A percentile compares a stretch with the other conserved stretches of the same genome.
phyloP scores from a whole-genome alignment of 106 monocot species.

The Dendrobium officinale region DNA sequence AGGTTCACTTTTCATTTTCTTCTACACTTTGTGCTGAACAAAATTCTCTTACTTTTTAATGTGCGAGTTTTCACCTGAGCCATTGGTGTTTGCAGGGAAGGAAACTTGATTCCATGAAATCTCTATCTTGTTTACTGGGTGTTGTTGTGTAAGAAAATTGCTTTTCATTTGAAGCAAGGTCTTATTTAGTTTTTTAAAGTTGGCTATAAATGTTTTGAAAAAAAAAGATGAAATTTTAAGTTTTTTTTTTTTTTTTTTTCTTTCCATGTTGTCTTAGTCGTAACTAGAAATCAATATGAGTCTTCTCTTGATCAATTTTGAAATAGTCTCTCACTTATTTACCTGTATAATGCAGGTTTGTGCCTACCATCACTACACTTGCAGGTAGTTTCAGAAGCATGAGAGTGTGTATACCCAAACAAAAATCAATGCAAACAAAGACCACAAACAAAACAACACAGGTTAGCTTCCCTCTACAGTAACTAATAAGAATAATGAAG shows the following conservation, averaged over 20 bases:
- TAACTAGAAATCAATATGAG: no score
- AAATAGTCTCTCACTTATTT: no score
- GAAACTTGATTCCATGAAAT: not conserved
- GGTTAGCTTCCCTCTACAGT: slow-evolving; percentile 19
- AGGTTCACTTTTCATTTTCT: slow-evolving; percentile 29
- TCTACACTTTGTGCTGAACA: not conserved
- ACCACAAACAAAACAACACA: slow-evolving; percentile 46
- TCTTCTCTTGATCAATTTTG: no score
- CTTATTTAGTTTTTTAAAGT: not conserved
- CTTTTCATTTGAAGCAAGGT: not conserved
- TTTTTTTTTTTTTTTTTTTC: slow-evolving; percentile 1
- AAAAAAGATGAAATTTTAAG: not conserved
- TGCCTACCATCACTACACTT: slow-evolving; percentile 64
- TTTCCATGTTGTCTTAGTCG: not conserved
- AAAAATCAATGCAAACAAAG: slow-evolving; percentile 70
- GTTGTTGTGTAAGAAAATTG: not conserved
- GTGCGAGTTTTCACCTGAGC: not conserved
- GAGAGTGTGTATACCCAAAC: slow-evolving; percentile 79
- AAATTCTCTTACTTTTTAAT: not conserved
- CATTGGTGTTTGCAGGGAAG: slow-evolving; percentile 37
- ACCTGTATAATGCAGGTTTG: slow-evolving; percentile 40
- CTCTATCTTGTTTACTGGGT: not conserved
- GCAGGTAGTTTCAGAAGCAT: slow-evolving; percentile 83
- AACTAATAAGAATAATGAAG: not conserved
- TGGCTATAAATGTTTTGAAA: no score